Evolutionary conservation across 192 early-diverging fungal genomes (phyloP), one percentile per base, ranked within the genome.

Genomic region (Blastocladiella britannica): DNA sequence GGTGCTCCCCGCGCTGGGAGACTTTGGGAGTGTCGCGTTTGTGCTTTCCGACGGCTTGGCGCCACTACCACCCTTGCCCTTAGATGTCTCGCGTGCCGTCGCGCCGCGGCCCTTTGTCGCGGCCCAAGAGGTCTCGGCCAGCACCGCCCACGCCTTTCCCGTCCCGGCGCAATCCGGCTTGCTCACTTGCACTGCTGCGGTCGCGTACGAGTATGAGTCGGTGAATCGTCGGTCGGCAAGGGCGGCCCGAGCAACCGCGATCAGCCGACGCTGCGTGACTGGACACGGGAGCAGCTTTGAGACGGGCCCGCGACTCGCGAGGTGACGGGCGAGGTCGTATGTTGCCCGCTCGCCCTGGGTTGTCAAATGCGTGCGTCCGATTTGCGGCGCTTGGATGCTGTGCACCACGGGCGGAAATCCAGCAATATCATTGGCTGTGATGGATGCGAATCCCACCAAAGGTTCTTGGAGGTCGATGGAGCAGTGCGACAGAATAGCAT

Each of bases 151-250:
- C n/a, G n/a, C n/a, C n/a, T n/a, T n/a, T n/a, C n/a, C n/a, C n/a
- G n/a, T n/a, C n/a, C n/a, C n/a, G n/a, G n/a, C n/a, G n/a, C n/a
- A n/a, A n/a, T n/a, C n/a, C n/a, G n/a, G n/a, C n/a, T n/a, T n/a
- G n/a, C n/a, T n/a, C 37, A 47, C 15, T 9, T 47, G 12, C 26
- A 70, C 23, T 1, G 73, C 68, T 1, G 73, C 67, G 31, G 65
- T 57, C 22, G 67, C 76, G 57, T 78, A 76, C 53, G 71, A 55
- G 52, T 63, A 18, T 9, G 76, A 73, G 54, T 78, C 76, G 29
- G 76, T 71, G 29, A 56, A 70, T 29, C 71, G 29, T 5, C 60
- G 59, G 0, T 67, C 66, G 29, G 65, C 61, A 52, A 66, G 73
- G 61, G 72, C 76, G 59, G 73, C 65, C 5, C 67, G 62, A 4